A percentile compares a stretch with the other conserved stretches of the same genome.
phyloP scores from a whole-genome alignment of 331 rosid species.

The Ulmus americana region DNA sequence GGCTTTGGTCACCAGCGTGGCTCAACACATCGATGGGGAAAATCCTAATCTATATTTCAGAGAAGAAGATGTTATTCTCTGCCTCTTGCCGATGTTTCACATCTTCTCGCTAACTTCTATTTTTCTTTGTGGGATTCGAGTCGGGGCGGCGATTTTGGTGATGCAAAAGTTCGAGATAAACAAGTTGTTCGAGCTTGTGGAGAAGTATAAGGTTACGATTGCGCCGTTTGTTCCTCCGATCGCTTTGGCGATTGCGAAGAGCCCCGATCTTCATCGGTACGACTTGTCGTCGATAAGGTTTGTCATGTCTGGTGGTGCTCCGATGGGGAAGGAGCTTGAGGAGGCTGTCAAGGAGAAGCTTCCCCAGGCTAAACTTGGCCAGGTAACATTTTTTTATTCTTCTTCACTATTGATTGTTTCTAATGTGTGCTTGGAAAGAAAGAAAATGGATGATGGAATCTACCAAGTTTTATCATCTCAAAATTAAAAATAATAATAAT shows the following conservation, averaged over 20 bases:
- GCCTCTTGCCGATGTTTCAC: slow-evolving; percentile 67
- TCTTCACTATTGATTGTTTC: background rate
- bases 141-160: slow-evolving; percentile 56
- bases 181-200: slow-evolving; percentile 33
- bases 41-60: slow-evolving; percentile 55
- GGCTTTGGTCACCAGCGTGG: slow-evolving; percentile 55
- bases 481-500: no score
- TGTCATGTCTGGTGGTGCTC: slow-evolving; percentile 70
- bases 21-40: slow-evolving; percentile 75
- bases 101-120: slow-evolving; percentile 58
- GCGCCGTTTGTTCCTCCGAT: slow-evolving; percentile 83
- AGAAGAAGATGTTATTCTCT: slow-evolving; percentile 46
- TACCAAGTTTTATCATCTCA: no score
- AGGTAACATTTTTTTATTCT: slow-evolving; percentile 34
- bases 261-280: slow-evolving; percentile 34
- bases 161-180: slow-evolving; percentile 58
- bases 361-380: slow-evolving; percentile 64
- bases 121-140: slow-evolving; percentile 68
- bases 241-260: slow-evolving; percentile 51
- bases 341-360: slow-evolving; percentile 53
- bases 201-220: slow-evolving; percentile 42
- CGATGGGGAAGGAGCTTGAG: slow-evolving; percentile 76
- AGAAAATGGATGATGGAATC: no score
- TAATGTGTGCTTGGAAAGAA: background rate
- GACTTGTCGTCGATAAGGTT: slow-evolving; percentile 63